Conservation (phyloP, 2,329 filamentous ascomycete genomes). For the Ascochyta clinopodiicola region DNA sequence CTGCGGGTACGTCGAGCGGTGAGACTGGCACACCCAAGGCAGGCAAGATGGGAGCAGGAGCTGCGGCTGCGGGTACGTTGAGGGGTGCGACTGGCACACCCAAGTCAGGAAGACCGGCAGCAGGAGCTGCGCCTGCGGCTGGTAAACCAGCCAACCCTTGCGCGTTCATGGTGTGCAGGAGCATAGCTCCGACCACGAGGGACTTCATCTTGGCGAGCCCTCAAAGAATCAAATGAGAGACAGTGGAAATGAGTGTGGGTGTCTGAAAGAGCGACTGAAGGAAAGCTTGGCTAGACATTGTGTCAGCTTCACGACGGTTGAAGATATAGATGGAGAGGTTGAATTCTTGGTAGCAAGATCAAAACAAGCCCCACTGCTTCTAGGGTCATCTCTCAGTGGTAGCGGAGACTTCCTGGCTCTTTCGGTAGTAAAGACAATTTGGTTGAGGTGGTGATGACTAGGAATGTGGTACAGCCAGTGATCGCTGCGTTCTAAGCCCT, state of each 20-base stretch:
- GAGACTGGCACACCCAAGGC: neutral
- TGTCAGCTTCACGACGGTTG: slow-evolving; percentile 8
- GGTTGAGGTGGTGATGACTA: slow-evolving; percentile 4
- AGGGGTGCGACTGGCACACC: neutral
- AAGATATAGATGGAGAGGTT: slow-evolving; percentile 12
- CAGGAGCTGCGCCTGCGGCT: neutral
- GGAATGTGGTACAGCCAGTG: slow-evolving; percentile 12
- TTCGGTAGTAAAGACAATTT: neutral
- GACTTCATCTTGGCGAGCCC: slow-evolving; percentile 17
- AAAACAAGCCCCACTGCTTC: slow-evolving; percentile 12
- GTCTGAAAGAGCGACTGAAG: slow-evolving; percentile 18
- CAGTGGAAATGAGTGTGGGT: slow-evolving; percentile 14
- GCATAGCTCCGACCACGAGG: slow-evolving; percentile 17
- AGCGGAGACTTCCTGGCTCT: slow-evolving; percentile 1
- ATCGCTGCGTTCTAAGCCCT: slow-evolving; percentile 10
- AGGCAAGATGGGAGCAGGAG: neutral
- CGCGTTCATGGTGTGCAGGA: slow-evolving; percentile 14
- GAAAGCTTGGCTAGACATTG: slow-evolving; percentile 20
- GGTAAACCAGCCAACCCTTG: neutral
- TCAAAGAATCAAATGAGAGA: slow-evolving; percentile 7
- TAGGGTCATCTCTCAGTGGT: neutral
- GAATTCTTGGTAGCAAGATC: slow-evolving; percentile 16
- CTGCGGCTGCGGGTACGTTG: neutral
- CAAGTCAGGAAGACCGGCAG: neutral
- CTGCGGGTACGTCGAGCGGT: neutral